These are phyloP conservation scores for Blastocystis sp. DNA, from an alignment of 352 stramenopile species.

Conservation along the genomic window DNA sequence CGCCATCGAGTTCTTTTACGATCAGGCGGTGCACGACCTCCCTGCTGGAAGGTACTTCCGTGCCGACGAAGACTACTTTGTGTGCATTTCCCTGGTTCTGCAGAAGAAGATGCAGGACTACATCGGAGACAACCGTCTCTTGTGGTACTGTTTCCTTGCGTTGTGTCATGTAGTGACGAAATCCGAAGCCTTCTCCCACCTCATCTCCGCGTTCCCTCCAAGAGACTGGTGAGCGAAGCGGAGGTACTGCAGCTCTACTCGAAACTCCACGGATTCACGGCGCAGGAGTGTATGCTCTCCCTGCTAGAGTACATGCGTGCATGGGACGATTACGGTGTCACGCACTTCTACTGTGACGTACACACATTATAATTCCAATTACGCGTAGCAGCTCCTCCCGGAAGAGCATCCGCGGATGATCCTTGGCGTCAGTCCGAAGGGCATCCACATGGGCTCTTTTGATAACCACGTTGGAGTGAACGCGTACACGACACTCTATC, in stretches of 20 bases:
- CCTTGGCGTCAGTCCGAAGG: slow-evolving; percentile 18
- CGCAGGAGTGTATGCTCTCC: slow-evolving; percentile 41
- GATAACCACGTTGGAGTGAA: neutral
- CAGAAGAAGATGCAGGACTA: slow-evolving; percentile 51
- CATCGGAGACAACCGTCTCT: slow-evolving; percentile 7
- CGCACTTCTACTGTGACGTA: slow-evolving; percentile 25
- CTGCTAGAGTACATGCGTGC: neutral
- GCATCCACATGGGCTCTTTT: neutral
- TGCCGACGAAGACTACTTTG: slow-evolving; percentile 31
- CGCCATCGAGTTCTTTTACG: slow-evolving; percentile 3
- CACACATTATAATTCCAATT: neutral
- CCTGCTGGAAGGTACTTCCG: slow-evolving; percentile 6
- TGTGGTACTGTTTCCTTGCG: neutral
- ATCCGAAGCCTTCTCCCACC: slow-evolving; percentile 36
- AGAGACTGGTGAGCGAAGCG: slow-evolving; percentile 12
- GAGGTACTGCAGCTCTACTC: slow-evolving; percentile 47
- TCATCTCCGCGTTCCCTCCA: neutral
- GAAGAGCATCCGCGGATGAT: neutral
- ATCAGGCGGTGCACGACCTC: slow-evolving; percentile 46
- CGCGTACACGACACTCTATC: slow-evolving; percentile 25
- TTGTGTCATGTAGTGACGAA: slow-evolving; percentile 15
- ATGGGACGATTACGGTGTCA: slow-evolving; percentile 61
- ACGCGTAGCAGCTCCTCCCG: slow-evolving; percentile 9
- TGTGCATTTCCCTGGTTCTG: neutral
- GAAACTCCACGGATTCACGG: slow-evolving; percentile 39